A percentile compares a stretch with the other conserved stretches of the same genome.
phyloP scores from a whole-genome alignment of 768 basidiomycete genomes.

The Heimioporus sp. region DNA sequence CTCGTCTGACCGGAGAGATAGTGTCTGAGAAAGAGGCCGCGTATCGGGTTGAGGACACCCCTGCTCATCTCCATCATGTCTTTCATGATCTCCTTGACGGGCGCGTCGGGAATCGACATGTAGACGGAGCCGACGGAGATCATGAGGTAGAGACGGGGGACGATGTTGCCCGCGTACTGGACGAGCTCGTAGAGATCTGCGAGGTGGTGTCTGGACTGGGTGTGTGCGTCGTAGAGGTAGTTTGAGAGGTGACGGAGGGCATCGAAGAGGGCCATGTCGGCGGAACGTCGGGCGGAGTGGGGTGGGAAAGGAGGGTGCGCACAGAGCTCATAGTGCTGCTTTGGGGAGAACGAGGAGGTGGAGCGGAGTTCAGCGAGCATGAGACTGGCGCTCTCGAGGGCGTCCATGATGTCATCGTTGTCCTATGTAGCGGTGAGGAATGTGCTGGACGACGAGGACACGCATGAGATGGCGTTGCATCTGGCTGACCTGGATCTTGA shows the following conservation, averaged over 20 bases:
- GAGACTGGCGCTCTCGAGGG: slow-evolving; percentile 92
- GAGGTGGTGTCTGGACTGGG: slow-evolving; percentile 86
- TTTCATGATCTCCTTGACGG: slow-evolving; percentile 99
- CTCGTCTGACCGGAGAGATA: slow-evolving; percentile 97
- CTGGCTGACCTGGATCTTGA: slow-evolving; percentile 89
- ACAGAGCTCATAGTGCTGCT: slow-evolving; percentile 99
- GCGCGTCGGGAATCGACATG: slow-evolving; percentile 97
- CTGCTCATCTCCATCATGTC: slow-evolving; percentile 99
- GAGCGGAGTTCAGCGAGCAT: slow-evolving; percentile 98
- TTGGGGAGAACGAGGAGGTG: slow-evolving; percentile 89
- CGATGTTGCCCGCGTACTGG: slow-evolving; percentile 98
- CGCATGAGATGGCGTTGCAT: slow-evolving; percentile 91
- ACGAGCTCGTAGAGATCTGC: slow-evolving; percentile 99
- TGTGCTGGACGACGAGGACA: slow-evolving; percentile 6
- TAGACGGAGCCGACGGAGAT: slow-evolving; percentile 99
- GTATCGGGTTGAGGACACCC: slow-evolving; percentile 95
- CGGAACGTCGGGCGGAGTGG: not conserved
- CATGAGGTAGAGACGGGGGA: slow-evolving; percentile 95
- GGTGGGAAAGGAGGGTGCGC: slow-evolving; percentile 20
- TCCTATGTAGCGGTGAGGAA: too few species aligned
- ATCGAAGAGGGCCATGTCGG: slow-evolving; percentile 99
- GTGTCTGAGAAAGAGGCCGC: slow-evolving; percentile 92
- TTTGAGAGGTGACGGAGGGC: slow-evolving; percentile 92
- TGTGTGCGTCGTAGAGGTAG: slow-evolving; percentile 96
- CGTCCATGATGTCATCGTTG: slow-evolving; percentile 97